These are phyloP conservation scores for Hibiscus trionum DNA, from an alignment of 345 rosid genomes.

Conservation along the genomic window DNA sequence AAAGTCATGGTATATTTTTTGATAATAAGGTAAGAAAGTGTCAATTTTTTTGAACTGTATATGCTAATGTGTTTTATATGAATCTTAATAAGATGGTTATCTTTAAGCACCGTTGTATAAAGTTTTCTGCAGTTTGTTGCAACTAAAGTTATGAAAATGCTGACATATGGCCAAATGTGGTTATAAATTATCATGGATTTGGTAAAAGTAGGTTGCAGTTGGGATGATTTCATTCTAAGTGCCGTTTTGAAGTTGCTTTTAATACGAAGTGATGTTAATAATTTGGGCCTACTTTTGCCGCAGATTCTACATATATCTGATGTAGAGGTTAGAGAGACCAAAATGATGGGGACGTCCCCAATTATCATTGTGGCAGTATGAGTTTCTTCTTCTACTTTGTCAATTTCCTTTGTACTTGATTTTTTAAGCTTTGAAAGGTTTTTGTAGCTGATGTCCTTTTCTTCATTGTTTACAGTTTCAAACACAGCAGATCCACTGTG, in stretches of 20 bases:
- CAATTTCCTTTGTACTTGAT: not conserved
- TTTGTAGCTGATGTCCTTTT: not conserved
- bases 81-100: not conserved
- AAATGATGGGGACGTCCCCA: conserved; percentile 90
- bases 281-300: not conserved
- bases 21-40: conserved; percentile 60
- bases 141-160: not conserved
- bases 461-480: conserved; percentile 49
- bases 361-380: conserved; percentile 68
- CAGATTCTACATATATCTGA: conserved; percentile 89
- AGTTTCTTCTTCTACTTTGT: not conserved
- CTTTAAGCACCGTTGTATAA: not conserved
- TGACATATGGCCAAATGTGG: not conserved
- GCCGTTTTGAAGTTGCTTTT: not conserved
- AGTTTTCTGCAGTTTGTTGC: not conserved
- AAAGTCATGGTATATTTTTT: conserved; percentile 60
- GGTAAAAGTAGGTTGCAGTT: not conserved
- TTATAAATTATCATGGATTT: not conserved
- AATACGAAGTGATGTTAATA: conserved; percentile 8
- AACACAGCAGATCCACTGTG: conserved; percentile 76
- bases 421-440: not conserved
- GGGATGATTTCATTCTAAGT: not conserved
- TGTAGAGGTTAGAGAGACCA: conserved; percentile 74
- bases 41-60: too few relatives aligned
- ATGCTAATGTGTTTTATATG: not conserved